Conservation (phyloP, 2,329 filamentous ascomycete species). For the Claviceps humidiphila region DNA sequence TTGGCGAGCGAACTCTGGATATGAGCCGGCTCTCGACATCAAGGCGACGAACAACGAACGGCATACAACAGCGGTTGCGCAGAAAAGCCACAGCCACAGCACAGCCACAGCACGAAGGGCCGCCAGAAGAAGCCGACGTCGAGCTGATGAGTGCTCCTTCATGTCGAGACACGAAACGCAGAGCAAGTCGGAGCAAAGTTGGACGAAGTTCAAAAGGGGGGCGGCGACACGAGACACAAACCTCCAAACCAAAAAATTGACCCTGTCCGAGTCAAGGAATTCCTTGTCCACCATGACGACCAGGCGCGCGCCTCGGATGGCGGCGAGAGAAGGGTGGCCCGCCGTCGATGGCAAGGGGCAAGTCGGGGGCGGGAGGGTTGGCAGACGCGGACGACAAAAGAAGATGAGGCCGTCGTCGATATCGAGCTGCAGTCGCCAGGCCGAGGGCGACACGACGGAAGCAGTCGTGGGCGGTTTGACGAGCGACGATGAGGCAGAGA, state of each 20-base stretch:
- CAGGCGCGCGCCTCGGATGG: constrained; percentile 18
- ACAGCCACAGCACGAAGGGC: constrained; percentile 3
- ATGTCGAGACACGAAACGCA: neutral
- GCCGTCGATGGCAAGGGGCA: neutral
- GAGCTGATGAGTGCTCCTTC: constrained; percentile 1
- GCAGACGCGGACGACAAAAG: neutral
- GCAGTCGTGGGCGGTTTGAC: neutral
- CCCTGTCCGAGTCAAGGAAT: constrained; percentile 50
- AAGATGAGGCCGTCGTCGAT: neutral
- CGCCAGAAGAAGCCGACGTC: constrained; percentile 1
- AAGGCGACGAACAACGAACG: constrained; percentile 9
- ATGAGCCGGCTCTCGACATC: constrained; percentile 1
- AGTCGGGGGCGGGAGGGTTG: neutral
- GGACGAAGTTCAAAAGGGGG: constrained; percentile 3
- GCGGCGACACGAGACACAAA: constrained; percentile 28
- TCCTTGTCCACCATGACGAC: constrained; percentile 41
- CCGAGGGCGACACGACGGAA: neutral
- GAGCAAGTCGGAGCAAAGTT: neutral
- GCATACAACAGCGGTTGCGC: constrained; percentile 3
- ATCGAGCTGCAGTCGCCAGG: constrained; percentile 3
- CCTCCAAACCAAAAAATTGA: constrained; percentile 62
- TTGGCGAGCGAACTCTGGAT: neutral
- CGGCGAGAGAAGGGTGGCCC: constrained; percentile 15
- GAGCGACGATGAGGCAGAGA: constrained; percentile 3
- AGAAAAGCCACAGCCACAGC: constrained; percentile 1